Conservation (phyloP, 805 yeast species). For the Spathaspora sp. region DNA sequence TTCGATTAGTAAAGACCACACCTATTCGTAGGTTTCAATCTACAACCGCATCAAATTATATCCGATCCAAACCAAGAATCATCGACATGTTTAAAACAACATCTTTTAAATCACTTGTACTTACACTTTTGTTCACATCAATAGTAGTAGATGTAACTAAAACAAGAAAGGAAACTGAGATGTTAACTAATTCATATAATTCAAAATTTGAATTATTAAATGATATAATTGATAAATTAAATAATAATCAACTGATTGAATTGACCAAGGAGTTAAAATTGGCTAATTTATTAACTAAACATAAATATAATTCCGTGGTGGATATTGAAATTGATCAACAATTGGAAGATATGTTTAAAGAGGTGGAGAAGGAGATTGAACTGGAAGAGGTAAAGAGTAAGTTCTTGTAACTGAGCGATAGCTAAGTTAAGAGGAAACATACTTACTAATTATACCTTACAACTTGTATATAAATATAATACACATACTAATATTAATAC, state of each 20-base stretch:
- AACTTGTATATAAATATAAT: background rate
- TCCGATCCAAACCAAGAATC: slow-evolving; percentile 15
- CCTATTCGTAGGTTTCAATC: slow-evolving; percentile 2
- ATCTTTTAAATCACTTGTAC: slow-evolving; percentile 33
- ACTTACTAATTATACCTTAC: slow-evolving; percentile 10
- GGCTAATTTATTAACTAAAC: slow-evolving; percentile 41
- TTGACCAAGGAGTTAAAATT: slow-evolving; percentile 36
- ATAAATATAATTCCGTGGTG: slow-evolving; percentile 25
- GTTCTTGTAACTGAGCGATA: background rate
- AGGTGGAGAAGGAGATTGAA: slow-evolving; percentile 1
- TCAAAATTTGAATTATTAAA: slow-evolving; percentile 30
- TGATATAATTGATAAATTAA: slow-evolving; percentile 26
- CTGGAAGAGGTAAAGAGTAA: background rate
- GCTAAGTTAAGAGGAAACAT: background rate
- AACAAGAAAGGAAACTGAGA: slow-evolving; percentile 41
- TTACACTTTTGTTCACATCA: slow-evolving; percentile 39
- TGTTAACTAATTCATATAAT: slow-evolving; percentile 34
- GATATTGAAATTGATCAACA: slow-evolving; percentile 39
- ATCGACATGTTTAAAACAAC: slow-evolving; percentile 28
- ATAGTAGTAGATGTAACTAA: slow-evolving; percentile 47
- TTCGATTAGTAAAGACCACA: background rate
- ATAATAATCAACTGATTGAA: slow-evolving; percentile 36
- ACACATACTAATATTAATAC: too few species aligned
- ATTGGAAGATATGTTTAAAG: slow-evolving; percentile 20
- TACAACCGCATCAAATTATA: slow-evolving; percentile 6